Evolutionary conservation across 306 rosid species (phyloP), one percentile per base, ranked within the genome.

Genomic region (Cucurbita moschata): DNA sequence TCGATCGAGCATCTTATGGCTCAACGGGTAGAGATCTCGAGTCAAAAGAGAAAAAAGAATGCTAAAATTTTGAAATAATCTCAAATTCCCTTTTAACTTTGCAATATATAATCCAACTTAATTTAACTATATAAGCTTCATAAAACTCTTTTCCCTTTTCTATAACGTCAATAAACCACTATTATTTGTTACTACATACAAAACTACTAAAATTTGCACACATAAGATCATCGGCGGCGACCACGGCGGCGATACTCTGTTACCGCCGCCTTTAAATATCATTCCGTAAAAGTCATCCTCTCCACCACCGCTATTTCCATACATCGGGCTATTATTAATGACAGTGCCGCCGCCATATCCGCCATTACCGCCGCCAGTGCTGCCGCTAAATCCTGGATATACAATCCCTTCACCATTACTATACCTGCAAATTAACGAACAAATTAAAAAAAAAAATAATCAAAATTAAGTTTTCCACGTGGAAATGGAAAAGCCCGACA

Each of bases 351-450:
- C 63, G 0, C 18, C 39, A 12, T 21, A 39, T 57, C 23, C 51
- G 4, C 35, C 52, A 8, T 21, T 39, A 14, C 21, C 4, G 4
- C 76, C 66, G 13, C 53, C 53, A 14, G 14, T 38, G 2, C 12
- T 18, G 19, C 52, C 59, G 6, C 21, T 72, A 12, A 72, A 72
- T 40, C 76, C 76, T 40, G 53, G 76, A 55, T 75, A 59, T 35
- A 50, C 71, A 10, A 62, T 75, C 58, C 71, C 57, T 62, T 75
- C 16, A 47, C 71, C 66, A 1, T 7, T 13, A 47, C 49, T 61
- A n/a, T 49, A 67, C 49, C 77, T 75, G 21, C 30, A 54, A 4
- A 10, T 30, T 5, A 21, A 60, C 0, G 8, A 39, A 49, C 7
- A n/a, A 51, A 46, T 26, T 1, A 26, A 26, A 21, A 10, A 14